Base-by-base conservation (phyloP, 192 early-diverging fungal genomes). In the Dispira parvispora region DNA sequence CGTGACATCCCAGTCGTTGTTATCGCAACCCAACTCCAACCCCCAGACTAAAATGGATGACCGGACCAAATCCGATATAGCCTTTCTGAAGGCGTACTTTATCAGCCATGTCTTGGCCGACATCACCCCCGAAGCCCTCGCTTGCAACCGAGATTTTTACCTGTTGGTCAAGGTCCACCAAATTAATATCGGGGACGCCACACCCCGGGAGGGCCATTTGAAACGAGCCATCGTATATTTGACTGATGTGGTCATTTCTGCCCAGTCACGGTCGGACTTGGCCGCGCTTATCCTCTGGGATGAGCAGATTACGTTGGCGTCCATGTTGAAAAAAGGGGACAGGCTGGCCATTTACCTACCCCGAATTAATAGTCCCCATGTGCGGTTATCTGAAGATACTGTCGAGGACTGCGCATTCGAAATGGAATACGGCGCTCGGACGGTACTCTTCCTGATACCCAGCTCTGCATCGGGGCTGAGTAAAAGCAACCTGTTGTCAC, bases 391-490 rank as follows among this genome's bases (percentile, higher is more conserved):
- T 38, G 32, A 38, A 38, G 32, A 38, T 38, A 38, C 32, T 6
- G 32, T 38, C 32, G 32, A 38, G 32, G 32, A 38, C 32, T 38
- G 32, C 10, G 50, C 44, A 8, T 14, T 61, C 8, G 28, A 66
- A 14, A 55, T 65, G 44, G 69, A 69, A 20, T 73, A 68, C 44
- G 75, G 75, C 21, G 11, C 62, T 8, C 67, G 69, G 62, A 76
- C 75, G 11, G 71, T 76, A 23, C 55, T 69, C 0, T 76, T 76
- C 54, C 43, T 69, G 26, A 64, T 67, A 43, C 43, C 54, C 5
- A 38, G 6, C 32, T 38, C 32, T 38, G 32, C 32, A 38, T 38
- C 32, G 32, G 32, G 32, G 32, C 32, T 38, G 32, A 38, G 32
- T 38, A 38, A 38, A 38, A 38, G 6, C 6, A 38, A 38, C 32